Base-by-base conservation (phyloP, 2,329 filamentous ascomycete species). In the Aspergillus sp. region DNA sequence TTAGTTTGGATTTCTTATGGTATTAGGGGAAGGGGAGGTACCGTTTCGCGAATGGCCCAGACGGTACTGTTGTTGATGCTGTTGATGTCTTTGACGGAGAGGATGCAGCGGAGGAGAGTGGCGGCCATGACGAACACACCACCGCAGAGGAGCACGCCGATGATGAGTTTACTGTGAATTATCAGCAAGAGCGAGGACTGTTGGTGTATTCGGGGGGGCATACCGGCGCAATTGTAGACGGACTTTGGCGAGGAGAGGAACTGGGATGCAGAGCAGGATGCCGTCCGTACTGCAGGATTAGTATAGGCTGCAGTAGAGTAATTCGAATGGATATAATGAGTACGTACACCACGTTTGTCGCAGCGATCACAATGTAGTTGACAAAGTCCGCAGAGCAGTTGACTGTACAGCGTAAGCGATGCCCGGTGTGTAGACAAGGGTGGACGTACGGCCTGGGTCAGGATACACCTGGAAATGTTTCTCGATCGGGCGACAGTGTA, bases 121-220 rank as follows among this genome's bases (percentile, higher is more conserved):
- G 76, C 76, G 7, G 74, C 61, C 58, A 79, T 77, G 54, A 79
- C 73, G 58, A 79, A 79, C n/a, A 79, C 40, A 3, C 77, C 76
- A 3, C 76, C 75, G 51, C 74, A 79, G 11, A 80, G 74, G 0
- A 78, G 66, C 4, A 76, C 30, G 1, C 71, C 70, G 44, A 78
- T 73, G 15, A 75, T 63, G 3, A 79, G 17, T 63, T 79, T 79
- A 4, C 66, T 68, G 20, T 20, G 12, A 19, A 30, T 20, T 3
- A 6, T 37, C 15, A 44, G 8, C 34, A n/a, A 22, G 41, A 4
- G 5, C 4, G 24, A 8, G 47, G 27, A 11, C n/a, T 12, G 27
- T 48, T 30, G 5, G 9, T 9, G 9, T 20, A 20, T 17, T 3
- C 13, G 5, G 5, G 2, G 24, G 40, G n/a, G 17, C 47, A 39